A percentile compares a stretch with the other conserved stretches of the same genome.
phyloP scores from a whole-genome alignment of 192 early-diverging fungal genomes.

The Entomortierella chlamydospora region DNA sequence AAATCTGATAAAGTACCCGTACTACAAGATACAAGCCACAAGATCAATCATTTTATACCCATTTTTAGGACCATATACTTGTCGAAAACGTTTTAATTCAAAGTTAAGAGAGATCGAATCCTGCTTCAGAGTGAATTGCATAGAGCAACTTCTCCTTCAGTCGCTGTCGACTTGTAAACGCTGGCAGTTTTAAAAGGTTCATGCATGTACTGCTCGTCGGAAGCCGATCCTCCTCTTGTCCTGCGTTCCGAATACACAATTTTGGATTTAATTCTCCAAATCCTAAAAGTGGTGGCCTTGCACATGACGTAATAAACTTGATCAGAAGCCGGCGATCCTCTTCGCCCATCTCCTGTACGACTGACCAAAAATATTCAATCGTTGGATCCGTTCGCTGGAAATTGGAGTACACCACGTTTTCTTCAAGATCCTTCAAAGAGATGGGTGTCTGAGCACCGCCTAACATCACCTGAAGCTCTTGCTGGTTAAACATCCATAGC shows the following conservation, averaged over 20 bases:
- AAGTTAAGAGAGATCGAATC: constrained; percentile 93
- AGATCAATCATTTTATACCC: no score
- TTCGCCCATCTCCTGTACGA: constrained; percentile 57
- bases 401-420: constrained; percentile 81
- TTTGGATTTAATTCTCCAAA: constrained; percentile 82
- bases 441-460: constrained; percentile 84
- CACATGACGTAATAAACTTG: constrained; percentile 93
- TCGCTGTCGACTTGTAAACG: constrained; percentile 68
- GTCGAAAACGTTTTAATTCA: no score
- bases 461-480: constrained; percentile 91
- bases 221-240: constrained; percentile 75
- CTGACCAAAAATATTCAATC: constrained; percentile 76
- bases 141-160: constrained; percentile 84
- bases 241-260: constrained; percentile 78
- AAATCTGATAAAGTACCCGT: no score
- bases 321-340: constrained; percentile 68
- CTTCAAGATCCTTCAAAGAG: constrained; percentile 79
- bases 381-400: constrained; percentile 79
- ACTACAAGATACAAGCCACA: no score
- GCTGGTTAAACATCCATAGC: constrained; percentile 93
- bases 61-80: background rate
- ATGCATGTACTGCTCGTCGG: constrained; percentile 88
- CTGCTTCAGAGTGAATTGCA: constrained; percentile 88
- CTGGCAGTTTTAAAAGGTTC: constrained; percentile 92
- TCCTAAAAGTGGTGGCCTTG: constrained; percentile 90